phyloP scores from a whole-genome alignment of 2,329 filamentous ascomycete genomes.

The Ceratocystis huliohia region DNA sequence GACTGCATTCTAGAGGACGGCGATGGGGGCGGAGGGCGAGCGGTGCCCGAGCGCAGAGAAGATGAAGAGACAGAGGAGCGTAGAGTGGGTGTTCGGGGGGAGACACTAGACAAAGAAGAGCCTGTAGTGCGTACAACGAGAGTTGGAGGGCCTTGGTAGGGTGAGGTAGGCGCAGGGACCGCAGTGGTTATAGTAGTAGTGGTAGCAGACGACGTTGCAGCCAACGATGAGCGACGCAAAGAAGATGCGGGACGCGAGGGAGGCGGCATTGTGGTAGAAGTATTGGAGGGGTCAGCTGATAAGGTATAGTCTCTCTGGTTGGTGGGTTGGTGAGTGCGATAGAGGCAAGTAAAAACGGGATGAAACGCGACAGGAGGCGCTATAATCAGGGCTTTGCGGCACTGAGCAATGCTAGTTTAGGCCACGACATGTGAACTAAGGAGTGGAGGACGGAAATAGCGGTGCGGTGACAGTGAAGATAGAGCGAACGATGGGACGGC shows the following conservation, averaged over 20 bases:
- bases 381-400: constrained; percentile 8
- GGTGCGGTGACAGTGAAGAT: not conserved
- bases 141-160: not conserved
- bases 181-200: not conserved
- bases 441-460: constrained; percentile 4
- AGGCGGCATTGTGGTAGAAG: constrained; percentile 10
- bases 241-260: constrained; percentile 13
- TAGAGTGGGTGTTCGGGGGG: constrained; percentile 14
- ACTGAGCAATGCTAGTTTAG: not conserved
- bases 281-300: constrained; percentile 1
- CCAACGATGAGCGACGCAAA: constrained; percentile 17
- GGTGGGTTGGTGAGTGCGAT: too few species aligned
- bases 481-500: too few species aligned
- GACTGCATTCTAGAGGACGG: constrained; percentile 29
- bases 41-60: constrained; percentile 28
- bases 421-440: not conserved
- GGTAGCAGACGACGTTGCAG: constrained; percentile 22
- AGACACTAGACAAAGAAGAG: constrained; percentile 3
- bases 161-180: constrained; percentile 22
- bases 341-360: not conserved
- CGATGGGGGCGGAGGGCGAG: constrained; percentile 30
- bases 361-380: constrained; percentile 4
- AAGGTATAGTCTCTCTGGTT: not conserved
- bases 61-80: constrained; percentile 16
- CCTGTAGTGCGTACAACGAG: constrained; percentile 5